Evolutionary conservation across 495 filamentous ascomycete species (phyloP), one percentile per base, ranked within the genome.

Genomic region (Rusavskia elegans): DNA sequence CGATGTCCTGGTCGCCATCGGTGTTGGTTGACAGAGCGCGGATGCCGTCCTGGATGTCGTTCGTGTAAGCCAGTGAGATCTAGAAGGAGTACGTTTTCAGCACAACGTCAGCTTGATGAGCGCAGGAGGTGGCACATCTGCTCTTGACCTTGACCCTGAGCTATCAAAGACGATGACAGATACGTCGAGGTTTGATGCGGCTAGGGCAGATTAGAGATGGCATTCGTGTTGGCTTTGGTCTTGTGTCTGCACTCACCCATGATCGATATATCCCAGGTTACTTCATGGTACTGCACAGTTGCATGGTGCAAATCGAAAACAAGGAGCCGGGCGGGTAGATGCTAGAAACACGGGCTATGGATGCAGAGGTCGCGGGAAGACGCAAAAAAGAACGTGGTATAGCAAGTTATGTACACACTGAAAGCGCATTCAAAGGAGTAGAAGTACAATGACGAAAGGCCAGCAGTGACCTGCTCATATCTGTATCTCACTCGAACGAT

Each of bases 11-110:
- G 10, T 68, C 61, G 17, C 72, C 67, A 38, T 77, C 67, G 53
- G 72, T 73, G 50, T 76, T 79, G 49, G 72, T 73, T 4, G 85
- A 84, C 13, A 95, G 71, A 1, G 84, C 89, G 21, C 78, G 84
- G 32, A 89, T 73, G 52, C 79, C 79, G 52, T 68, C 68, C 23
- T 74, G 60, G 40, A 83, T 63, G 41, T 71, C 70, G 56, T 80
- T 73, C 20, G 76, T 74, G 67, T 84, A 89, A 49, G 79, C 74
- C 49, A 84, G 70, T 61, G 75, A 74, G 53, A 73, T 69, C 83
- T 86, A 56, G 30, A 51, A 48, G 16, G 40, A 45, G 46, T 40
- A 2, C 39, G 20, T 42, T 27, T 23, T 32, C 17, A 32, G 45
- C 21, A 49, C 35, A 21, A 39, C 14, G 46, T 21, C 46, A 38